Conservation (phyloP, 2,329 filamentous ascomycete genomes). For the Penicillium aurantiogriseum region DNA sequence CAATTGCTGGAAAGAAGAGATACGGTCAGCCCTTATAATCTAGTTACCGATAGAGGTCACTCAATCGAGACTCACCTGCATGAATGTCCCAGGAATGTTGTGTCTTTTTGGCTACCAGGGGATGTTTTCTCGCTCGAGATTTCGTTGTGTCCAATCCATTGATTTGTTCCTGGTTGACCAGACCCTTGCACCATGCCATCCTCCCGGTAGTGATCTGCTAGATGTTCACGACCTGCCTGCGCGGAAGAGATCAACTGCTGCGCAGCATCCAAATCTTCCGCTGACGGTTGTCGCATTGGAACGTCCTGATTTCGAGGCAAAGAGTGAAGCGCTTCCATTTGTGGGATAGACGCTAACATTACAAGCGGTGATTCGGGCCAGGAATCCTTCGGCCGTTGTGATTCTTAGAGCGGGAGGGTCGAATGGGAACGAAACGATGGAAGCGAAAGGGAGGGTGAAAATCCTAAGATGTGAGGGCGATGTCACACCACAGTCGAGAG, state of each 20-base stretch:
- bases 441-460: constrained; percentile 16
- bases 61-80: constrained; percentile 37
- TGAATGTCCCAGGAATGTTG: constrained; percentile 41
- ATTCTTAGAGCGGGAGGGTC: constrained; percentile 12
- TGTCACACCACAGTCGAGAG: constrained; percentile 34
- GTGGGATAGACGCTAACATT: constrained; percentile 39
- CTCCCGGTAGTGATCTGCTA: constrained; percentile 29
- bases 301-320: constrained; percentile 31
- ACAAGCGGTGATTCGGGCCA: constrained; percentile 19
- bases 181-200: constrained; percentile 17
- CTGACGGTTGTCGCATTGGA: constrained; percentile 45
- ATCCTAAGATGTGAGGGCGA: constrained; percentile 18
- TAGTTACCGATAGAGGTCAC: neutral
- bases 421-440: constrained; percentile 12
- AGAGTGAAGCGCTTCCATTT: constrained; percentile 39
- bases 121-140: constrained; percentile 29
- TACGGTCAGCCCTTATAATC: constrained; percentile 7
- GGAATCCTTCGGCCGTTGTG: constrained; percentile 1
- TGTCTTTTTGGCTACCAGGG: constrained; percentile 39
- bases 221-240: constrained; percentile 42
- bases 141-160: constrained; percentile 12
- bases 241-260: constrained; percentile 50
- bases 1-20: constrained; percentile 69
- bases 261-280: constrained; percentile 49
- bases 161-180: constrained; percentile 14